Conservation (phyloP, 2,329 filamentous ascomycete species). For the Neonectria sp. region DNA sequence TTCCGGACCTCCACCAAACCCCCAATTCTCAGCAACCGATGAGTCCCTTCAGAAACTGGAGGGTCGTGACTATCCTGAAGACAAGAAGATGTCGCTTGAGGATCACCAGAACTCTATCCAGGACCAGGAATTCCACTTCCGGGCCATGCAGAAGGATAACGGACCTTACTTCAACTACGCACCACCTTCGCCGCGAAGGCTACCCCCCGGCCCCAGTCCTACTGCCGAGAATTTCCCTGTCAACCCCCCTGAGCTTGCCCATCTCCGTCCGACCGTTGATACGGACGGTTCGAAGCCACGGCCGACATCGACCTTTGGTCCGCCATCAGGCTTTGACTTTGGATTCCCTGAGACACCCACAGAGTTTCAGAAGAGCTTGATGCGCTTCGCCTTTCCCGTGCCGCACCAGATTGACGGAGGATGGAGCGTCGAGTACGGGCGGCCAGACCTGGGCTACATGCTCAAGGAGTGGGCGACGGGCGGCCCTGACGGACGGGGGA, state of each 20-base stretch:
- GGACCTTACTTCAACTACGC: conserved; percentile 73
- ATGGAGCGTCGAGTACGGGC: conserved; percentile 93
- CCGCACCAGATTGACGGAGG: conserved; percentile 80
- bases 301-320: conserved; percentile 71
- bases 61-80: conserved; percentile 62
- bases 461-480: conserved; percentile 85
- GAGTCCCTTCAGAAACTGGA: conserved; percentile 66
- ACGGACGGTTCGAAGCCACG: conserved; percentile 53
- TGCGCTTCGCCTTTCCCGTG: conserved; percentile 89
- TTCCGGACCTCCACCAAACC: conserved; percentile 49
- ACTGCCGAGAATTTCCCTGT: conserved; percentile 49
- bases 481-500: conserved; percentile 75
- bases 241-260: conserved; percentile 69
- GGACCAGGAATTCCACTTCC: conserved; percentile 70
- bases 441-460: conserved; percentile 90
- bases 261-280: conserved; percentile 65
- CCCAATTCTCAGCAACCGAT: conserved; percentile 52
- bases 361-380: conserved; percentile 89
- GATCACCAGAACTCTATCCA: conserved; percentile 46
- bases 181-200: conserved; percentile 61
- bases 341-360: conserved; percentile 89
- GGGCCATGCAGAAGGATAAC: conserved; percentile 65
- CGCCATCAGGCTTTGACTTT: conserved; percentile 78
- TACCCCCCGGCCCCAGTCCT: conserved; percentile 39
- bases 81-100: conserved; percentile 54